Base-by-base conservation (phyloP, 441 rosid species). In the Aleurites moluccanus region DNA sequence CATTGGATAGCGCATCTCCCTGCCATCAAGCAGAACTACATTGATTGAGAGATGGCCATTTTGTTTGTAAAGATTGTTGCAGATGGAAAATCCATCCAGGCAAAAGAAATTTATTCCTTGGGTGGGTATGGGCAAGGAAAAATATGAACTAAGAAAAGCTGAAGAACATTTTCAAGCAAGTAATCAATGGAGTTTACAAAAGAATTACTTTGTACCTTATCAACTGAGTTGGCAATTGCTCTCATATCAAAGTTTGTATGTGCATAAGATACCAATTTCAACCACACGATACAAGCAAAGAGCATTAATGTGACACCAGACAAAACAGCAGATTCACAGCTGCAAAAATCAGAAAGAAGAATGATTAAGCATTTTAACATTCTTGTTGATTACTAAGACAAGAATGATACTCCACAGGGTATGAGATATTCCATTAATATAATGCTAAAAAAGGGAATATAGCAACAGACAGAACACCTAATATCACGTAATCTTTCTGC, bases 211-310 rank as follows among this genome's bases (percentile, higher is more conserved):
- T 20, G 38, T 80, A 96, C 99, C 98, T 92, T 89, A 47, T 88
- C 89, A 71, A 71, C 77, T 16, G 88, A 83, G 75, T 84, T 88
- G 64, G 91, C 85, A 65, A 91, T 40, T 16, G 87, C 80, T 85
- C 98, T 90, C 89, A 88, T 85, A 74, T 92, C 97, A 83, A 73
- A 82, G 84, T 74, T 93, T 52, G 98, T 91, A 85, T 93, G 98
- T n/a, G 92, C 98, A 78, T 90, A 93, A 44, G 98, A 91, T 55
- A 93, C 93, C 85, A 91, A 77, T 82, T 93, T 93, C 64, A 93
- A 79, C 98, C 98, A 93, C 75, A 93, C 98, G 63, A 93, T 89
- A 85, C 96, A 90, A 80, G 97, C 83, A 80, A 93, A 86, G 49
- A 89, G 88, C 97, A 93, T 91, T 84, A 93, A 81, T 0, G 92